Conservation (phyloP, 805 yeast species). For the Wickerhamomyces sydowiorum region DNA sequence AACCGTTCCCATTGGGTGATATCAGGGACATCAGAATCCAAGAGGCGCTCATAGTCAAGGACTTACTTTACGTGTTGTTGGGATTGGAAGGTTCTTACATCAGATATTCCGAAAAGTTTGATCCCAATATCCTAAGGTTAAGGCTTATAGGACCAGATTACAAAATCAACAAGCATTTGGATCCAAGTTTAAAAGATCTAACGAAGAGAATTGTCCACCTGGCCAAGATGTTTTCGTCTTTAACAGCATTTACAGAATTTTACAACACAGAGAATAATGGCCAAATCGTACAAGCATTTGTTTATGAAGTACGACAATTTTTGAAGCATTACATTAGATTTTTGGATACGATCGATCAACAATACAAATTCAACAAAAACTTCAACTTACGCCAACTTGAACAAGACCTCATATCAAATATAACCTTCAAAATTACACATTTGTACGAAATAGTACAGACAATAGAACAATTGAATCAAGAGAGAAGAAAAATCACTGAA, state of each 20-base stretch:
- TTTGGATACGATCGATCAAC: constrained; percentile 43
- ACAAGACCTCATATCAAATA: constrained; percentile 35
- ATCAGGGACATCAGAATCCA: constrained; percentile 49
- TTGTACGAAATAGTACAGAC: constrained; percentile 50
- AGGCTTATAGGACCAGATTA: constrained; percentile 68
- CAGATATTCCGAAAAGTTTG: constrained; percentile 57
- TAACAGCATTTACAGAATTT: constrained; percentile 53
- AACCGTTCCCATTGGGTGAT: constrained; percentile 41
- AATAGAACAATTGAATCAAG: constrained; percentile 42
- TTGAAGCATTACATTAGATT: constrained; percentile 31
- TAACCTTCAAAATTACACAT: constrained; percentile 40
- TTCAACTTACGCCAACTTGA: constrained; percentile 60
- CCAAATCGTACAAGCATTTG: constrained; percentile 65
- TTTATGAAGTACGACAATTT: constrained; percentile 47
- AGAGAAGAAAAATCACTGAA: constrained; percentile 27
- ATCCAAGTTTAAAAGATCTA: constrained; percentile 65
- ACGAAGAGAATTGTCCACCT: constrained; percentile 52
- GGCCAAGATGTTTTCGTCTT: constrained; percentile 59
- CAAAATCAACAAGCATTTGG: constrained; percentile 65
- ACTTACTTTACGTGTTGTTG: constrained; percentile 57
- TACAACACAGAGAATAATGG: constrained; percentile 60
- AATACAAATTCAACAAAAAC: constrained; percentile 38
- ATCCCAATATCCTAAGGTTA: constrained; percentile 35
- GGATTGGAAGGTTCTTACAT: constrained; percentile 79
- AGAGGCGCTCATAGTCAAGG: constrained; percentile 69